Evolutionary conservation across 331 rosid species (phyloP).

Genomic region (Arachis monticola): DNA sequence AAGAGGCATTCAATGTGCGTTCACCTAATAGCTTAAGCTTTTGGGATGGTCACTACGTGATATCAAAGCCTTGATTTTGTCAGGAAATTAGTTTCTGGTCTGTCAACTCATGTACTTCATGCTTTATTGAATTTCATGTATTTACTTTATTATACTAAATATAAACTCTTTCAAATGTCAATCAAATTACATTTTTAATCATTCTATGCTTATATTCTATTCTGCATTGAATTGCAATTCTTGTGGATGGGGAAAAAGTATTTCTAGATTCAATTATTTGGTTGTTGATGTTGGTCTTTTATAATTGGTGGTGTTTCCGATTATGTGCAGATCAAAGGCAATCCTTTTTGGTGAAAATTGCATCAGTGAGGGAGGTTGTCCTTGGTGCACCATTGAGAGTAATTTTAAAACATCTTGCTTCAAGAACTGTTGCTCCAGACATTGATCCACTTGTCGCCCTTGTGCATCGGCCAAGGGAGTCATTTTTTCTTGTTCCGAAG

Average conservation of each 20-base stretch:
- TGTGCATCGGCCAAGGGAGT: slow-evolving; percentile 90
- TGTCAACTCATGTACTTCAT: not conserved
- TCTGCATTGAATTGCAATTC: not conserved
- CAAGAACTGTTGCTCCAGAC: slow-evolving; percentile 58
- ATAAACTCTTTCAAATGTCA: slow-evolving; percentile 4
- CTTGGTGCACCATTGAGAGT: slow-evolving; percentile 94
- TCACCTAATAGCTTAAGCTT: not conserved
- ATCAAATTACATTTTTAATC: not conserved
- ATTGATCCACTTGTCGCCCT: slow-evolving; percentile 73
- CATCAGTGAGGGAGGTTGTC: slow-evolving; percentile 90
- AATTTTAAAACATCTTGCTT: slow-evolving; percentile 71
- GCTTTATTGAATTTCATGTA: slow-evolving; percentile 13
- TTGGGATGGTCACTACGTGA: not conserved
- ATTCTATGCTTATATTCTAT: slow-evolving; percentile 7
- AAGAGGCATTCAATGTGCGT: not conserved
- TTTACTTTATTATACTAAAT: not conserved
- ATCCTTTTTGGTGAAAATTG: slow-evolving; percentile 78
- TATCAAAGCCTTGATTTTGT: not conserved
- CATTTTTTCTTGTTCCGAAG: slow-evolving; percentile 84
- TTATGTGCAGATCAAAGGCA: slow-evolving; percentile 70
- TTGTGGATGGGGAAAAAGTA: not conserved
- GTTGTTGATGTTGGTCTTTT: slow-evolving; percentile 38
- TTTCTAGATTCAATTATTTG: not conserved
- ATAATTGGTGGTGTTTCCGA: slow-evolving; percentile 33
- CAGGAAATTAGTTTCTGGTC: slow-evolving; percentile 4